Percentiles rank a stretch among this genome's conserved stretches.
Conservation (phyloP, 2,329 filamentous ascomycete genomes). For the Talaromyces sp. region DNA sequence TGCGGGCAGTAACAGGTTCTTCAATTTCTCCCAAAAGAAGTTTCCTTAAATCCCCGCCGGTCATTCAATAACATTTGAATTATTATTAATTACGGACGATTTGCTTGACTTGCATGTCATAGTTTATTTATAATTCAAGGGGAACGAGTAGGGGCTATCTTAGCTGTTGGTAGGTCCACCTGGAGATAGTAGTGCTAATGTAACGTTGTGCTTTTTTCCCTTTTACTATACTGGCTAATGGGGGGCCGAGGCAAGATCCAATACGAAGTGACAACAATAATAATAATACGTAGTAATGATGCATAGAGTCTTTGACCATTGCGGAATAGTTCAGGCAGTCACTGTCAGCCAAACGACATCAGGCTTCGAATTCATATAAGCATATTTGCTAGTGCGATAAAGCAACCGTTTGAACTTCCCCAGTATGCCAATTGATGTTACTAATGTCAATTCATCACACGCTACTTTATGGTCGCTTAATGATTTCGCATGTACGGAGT, state of each 20-base stretch:
- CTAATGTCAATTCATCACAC: too few relatives aligned
- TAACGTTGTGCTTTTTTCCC: conserved; percentile 6
- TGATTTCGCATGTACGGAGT: background rate
- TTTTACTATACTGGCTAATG: background rate
- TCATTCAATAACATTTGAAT: background rate
- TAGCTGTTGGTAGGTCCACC: conserved; percentile 44
- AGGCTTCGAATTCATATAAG: background rate
- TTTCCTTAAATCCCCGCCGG: too few relatives aligned
- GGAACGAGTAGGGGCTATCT: background rate
- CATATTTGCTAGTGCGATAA: background rate
- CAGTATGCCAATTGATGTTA: too few relatives aligned
- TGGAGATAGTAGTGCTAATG: conserved; percentile 43
- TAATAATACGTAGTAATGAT: too few relatives aligned
- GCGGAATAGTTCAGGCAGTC: background rate
- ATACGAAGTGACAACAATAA: conserved; percentile 29
- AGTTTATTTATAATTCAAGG: background rate
- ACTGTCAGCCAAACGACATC: background rate
- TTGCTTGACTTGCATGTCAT: background rate
- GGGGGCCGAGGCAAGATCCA: conserved; percentile 55
- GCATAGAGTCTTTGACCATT: background rate
- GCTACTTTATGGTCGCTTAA: background rate
- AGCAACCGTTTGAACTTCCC: background rate
- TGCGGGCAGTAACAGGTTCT: background rate
- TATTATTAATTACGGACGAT: background rate
- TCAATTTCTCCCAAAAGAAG: too few relatives aligned